Percentiles rank a stretch among this genome's conserved stretches.
Conservation (phyloP, 2,329 filamentous ascomycete genomes). For the Bipolaris sorokiniana region DNA sequence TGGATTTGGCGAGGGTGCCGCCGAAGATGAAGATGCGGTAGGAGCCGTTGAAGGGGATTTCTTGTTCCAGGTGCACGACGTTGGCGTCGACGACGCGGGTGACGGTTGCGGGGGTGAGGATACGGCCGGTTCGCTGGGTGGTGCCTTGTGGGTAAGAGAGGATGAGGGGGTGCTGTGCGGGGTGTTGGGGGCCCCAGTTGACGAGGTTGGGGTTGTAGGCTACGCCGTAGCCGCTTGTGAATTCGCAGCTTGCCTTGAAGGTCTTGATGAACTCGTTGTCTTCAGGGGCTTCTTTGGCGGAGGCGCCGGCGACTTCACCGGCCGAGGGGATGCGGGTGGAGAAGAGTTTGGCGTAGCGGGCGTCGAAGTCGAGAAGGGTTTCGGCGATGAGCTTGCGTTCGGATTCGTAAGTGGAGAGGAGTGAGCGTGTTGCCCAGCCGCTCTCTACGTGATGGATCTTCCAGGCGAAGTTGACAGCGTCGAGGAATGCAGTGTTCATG, state of each 20-base stretch:
- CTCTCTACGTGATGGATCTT: constrained; percentile 91
- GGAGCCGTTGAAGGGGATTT: constrained; percentile 84
- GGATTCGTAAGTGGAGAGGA: constrained; percentile 83
- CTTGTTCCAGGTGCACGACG: constrained; percentile 87
- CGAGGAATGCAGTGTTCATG: constrained; percentile 66
- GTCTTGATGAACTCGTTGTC: constrained; percentile 85
- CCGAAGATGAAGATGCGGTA: constrained; percentile 87
- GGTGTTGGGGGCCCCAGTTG: constrained; percentile 80
- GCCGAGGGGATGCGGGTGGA: constrained; percentile 77
- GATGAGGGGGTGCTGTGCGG: constrained; percentile 73
- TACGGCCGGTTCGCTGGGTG: constrained; percentile 73
- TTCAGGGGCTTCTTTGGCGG: constrained; percentile 34
- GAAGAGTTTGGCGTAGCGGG: constrained; percentile 88
- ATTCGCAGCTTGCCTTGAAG: constrained; percentile 90
- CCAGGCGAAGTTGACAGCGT: constrained; percentile 89
- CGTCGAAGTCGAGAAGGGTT: constrained; percentile 83
- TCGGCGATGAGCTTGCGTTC: constrained; percentile 87
- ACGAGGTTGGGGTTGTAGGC: constrained; percentile 80
- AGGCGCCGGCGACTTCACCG: constrained; percentile 72
- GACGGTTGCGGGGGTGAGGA: constrained; percentile 79
- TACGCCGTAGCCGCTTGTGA: constrained; percentile 91
- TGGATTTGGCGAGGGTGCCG: constrained; percentile 65
- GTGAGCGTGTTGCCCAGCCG: constrained; percentile 75
- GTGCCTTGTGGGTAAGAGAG: constrained; percentile 61
- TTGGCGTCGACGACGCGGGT: constrained; percentile 89